A percentile compares a stretch with the other conserved stretches of the same genome.
Evolutionary conservation across 805 yeast species (phyloP).

Genomic region (Lachancea kluyveri): DNA sequence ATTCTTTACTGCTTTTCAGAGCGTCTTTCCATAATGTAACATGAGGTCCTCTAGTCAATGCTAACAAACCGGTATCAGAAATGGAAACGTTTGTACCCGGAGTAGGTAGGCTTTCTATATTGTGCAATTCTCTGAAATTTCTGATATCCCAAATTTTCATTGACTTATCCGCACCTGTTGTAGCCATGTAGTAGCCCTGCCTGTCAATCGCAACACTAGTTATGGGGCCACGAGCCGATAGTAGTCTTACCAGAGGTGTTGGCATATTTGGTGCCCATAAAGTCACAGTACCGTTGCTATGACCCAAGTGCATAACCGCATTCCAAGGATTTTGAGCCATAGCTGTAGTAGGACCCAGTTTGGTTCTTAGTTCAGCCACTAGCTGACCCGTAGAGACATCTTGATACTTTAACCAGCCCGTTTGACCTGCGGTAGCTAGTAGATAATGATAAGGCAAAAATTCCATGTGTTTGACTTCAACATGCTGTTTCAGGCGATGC

Average conservation of each 20-base stretch:
- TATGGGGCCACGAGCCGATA: conserved; percentile 81
- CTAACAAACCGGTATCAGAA: conserved; percentile 80
- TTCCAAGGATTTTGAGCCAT: conserved; percentile 94
- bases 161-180: conserved; percentile 79
- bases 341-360: conserved; percentile 82
- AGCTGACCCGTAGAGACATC: conserved; percentile 90
- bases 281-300: conserved; percentile 85
- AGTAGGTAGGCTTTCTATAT: conserved; percentile 59
- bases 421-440: conserved; percentile 80
- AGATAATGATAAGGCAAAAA: conserved; percentile 91
- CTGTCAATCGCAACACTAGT: conserved; percentile 81
- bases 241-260: conserved; percentile 76
- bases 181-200: conserved; percentile 91
- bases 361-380: conserved; percentile 79
- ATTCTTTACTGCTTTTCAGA: conserved; percentile 35
- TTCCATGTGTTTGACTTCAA: conserved; percentile 76
- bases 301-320: conserved; percentile 91
- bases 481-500: conserved; percentile 85
- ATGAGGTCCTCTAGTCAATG: conserved; percentile 96
- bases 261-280: conserved; percentile 90
- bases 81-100: conserved; percentile 77
- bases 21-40: conserved; percentile 91
- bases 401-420: conserved; percentile 86
- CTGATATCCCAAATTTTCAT: conserved; percentile 93
- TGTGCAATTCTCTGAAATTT: conserved; percentile 66